Evolutionary conservation across 2,329 filamentous ascomycete genomes (phyloP), one percentile per base, ranked within the genome.

Genomic region (Neonectria sp.): DNA sequence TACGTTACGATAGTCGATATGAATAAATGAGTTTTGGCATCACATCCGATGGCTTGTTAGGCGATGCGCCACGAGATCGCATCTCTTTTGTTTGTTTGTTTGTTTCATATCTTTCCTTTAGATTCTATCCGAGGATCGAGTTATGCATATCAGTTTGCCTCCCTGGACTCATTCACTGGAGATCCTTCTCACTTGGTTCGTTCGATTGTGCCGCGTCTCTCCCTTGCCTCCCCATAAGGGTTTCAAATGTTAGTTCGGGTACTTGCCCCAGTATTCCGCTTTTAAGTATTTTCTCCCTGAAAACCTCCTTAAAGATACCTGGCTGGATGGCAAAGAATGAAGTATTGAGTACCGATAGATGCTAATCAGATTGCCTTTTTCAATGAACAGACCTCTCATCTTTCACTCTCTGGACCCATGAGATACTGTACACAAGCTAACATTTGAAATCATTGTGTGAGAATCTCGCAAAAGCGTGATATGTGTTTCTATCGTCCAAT

Each of bases 21-120:
- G 40, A 25, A 37, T 48, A 37, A 48, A 37, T 40, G 45, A 31
- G 40, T 48, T 59, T 59, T 35, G 13, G 46, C 8, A n/a, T 56
- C 43, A 59, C 48, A 46, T 43, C 11, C 4, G n/a, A 6, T 45
- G n/a, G 17, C 40, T 45, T 21, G 40, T 9, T 24, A 37, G 1
- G 35, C n/a, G 40, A 45, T 8, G 40, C 40, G 40, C 11, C 6
- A 5, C 7, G n/a, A 13, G 8, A 24, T 6, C 40, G 40, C 40
- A n/a, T 45, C n/a, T 9, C n/a, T 45, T n/a, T 45, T 11, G 40
- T 24, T 45, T 45, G 3, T n/a, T 45, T 11, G 40, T 24, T 45
- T 45, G 3, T 21, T 45, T 24, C 9, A n/a, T 45, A 7, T 45
- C 40, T 45, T 11, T 45, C n/a, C 11, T 24, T 21, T 21, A 45